Evolutionary conservation across 1,284 basidiomycete species (phyloP), one percentile per base, ranked within the genome.

Genomic region (Trametes sp.): DNA sequence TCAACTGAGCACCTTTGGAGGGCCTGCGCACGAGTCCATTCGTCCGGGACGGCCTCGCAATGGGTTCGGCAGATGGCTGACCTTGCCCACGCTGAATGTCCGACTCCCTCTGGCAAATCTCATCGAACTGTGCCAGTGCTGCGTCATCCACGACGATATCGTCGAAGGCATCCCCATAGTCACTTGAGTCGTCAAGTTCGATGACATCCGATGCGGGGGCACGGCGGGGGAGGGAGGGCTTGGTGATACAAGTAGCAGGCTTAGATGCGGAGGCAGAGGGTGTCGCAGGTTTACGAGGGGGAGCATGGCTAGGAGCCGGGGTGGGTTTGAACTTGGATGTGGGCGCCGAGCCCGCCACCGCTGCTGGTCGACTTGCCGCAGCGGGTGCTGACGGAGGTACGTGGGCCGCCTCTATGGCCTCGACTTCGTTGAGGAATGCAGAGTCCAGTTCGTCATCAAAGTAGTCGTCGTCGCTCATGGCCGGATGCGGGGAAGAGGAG

Each of bases 401-500:
- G 62, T 86, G 80, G 31, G 84, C 81, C 21, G 86, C 85, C 75
- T 93, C 92, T 57, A 93, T 87, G 23, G 82, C 82, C 70, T 90
- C 86, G 26, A 93, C 79, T 69, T 88, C 82, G 54, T 75, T 74
- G 11, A 86, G 62, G 24, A 83, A 76, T 6, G 77, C 80, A 51
- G 81, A 78, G 73, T 87, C 80, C 38, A 90, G 73, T 0, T 83
- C 83, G 66, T 86, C 87, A 67, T 86, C 87, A 71, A 89, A 91
- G 67, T 84, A 88, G 35, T 79, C 84, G 72, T 88, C 87, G 38
- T 88, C 90, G 77, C 84, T 87, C 89, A 89, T 92, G 57, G 50
- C 41, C 2, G 19, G 19, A n/a, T 5, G n/a, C 9, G 7, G n/a
- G 28, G 26, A 21, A 31, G 19, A 21, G 21, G 44, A 35, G 45